A percentile compares a stretch with the other conserved stretches of the same genome.
Conservation (phyloP, 495 filamentous ascomycete genomes). For the Mycothermus thermophilus region DNA sequence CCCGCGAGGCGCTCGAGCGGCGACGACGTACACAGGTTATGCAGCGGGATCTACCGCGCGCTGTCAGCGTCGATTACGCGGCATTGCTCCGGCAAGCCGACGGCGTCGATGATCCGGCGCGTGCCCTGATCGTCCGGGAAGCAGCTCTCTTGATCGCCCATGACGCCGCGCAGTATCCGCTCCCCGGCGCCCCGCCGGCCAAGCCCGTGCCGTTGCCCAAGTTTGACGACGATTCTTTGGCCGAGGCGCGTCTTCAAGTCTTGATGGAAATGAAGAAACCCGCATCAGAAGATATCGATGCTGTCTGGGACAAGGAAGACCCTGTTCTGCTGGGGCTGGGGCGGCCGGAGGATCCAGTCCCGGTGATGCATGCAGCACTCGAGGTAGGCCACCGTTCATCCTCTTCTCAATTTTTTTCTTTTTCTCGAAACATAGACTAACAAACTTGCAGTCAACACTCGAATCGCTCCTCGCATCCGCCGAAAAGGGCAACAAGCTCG, state of each 20-base stretch:
- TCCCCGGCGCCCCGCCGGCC: conserved; percentile 47
- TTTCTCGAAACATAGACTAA: conserved; percentile 5
- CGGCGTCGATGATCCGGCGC: conserved; percentile 21
- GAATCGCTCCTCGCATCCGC: conserved; percentile 56
- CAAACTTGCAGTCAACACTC: conserved; percentile 49
- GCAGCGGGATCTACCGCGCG: conserved; percentile 70
- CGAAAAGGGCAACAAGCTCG: conserved; percentile 66
- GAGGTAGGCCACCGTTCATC: conserved; percentile 38
- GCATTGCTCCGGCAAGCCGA: conserved; percentile 47
- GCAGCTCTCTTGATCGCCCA: conserved; percentile 64
- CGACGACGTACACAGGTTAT: conserved; percentile 78
- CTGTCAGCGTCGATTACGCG: conserved; percentile 56
- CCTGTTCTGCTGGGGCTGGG: conserved; percentile 51
- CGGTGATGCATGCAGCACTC: conserved; percentile 49
- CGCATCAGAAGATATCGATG: conserved; percentile 47
- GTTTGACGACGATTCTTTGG: conserved; percentile 57
- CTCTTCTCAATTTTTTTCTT: not conserved
- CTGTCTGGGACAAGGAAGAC: conserved; percentile 53
- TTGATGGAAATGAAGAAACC: conserved; percentile 53
- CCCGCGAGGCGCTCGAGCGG: conserved; percentile 60
- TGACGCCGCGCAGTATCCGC: conserved; percentile 62
- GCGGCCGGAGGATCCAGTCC: conserved; percentile 49
- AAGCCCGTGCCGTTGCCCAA: conserved; percentile 44
- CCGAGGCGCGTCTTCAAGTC: conserved; percentile 63
- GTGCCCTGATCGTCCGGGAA: conserved; percentile 55